Conservation (phyloP, 2,329 filamentous ascomycete genomes). For the Alternaria hordeiaustralica region DNA sequence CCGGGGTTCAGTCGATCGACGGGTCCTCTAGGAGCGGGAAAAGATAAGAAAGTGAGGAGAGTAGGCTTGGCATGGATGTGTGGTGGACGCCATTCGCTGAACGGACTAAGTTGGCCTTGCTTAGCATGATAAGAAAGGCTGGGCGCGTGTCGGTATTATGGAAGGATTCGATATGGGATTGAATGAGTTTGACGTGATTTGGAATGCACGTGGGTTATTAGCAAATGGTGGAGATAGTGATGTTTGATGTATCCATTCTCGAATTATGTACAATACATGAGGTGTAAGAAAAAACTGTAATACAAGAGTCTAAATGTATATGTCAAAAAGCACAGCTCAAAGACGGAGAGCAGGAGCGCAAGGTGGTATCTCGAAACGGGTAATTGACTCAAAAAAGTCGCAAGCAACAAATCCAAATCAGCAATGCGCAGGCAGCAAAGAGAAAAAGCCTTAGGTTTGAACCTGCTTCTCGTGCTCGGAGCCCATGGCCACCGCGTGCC, state of each 20-base stretch:
- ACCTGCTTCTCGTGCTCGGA: conserved; percentile 50
- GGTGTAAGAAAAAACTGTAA: conserved; percentile 5
- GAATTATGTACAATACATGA: conserved; percentile 23
- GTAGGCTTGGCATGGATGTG: conserved; percentile 19
- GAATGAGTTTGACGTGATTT: not conserved
- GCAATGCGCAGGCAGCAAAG: conserved; percentile 5
- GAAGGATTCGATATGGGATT: not conserved
- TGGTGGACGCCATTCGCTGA: not conserved
- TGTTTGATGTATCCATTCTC: conserved; percentile 8
- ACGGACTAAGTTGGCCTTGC: conserved; percentile 1
- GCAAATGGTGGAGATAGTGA: not conserved
- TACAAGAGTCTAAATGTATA: conserved; percentile 7
- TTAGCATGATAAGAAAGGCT: conserved; percentile 26
- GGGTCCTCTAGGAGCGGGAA: conserved; percentile 4
- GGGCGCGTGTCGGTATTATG: not conserved
- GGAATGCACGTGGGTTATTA: not conserved
- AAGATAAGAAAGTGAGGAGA: conserved; percentile 21
- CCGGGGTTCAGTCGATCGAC: too few species aligned
- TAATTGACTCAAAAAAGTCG: conserved; percentile 19
- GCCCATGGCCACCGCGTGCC: conserved; percentile 57
- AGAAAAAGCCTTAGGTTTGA: conserved; percentile 9
- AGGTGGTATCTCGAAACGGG: conserved; percentile 44
- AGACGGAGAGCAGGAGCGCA: conserved; percentile 20
- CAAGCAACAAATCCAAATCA: conserved; percentile 15
- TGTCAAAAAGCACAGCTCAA: conserved; percentile 23